These are phyloP conservation scores for Colletotrichum sp. DNA, from an alignment of 2,329 filamentous ascomycete genomes.

Conservation along the genomic window DNA sequence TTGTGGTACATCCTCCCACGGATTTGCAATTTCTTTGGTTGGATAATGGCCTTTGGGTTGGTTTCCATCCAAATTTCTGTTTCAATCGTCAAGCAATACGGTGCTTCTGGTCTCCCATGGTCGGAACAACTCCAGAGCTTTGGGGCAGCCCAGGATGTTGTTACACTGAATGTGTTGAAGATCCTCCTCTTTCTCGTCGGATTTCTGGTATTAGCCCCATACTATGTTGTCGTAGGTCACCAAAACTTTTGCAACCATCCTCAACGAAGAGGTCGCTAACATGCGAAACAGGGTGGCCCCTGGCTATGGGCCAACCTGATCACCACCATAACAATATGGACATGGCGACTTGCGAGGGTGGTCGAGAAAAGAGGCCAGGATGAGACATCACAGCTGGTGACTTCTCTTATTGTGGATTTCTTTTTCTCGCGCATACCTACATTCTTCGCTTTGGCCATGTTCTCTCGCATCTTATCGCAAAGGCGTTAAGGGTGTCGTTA, in stretches of 20 bases:
- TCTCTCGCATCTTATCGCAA: background rate
- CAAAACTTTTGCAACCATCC: accelerated
- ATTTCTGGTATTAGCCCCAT: background rate
- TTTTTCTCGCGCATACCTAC: background rate
- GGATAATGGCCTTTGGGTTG: background rate
- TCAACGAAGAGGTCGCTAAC: background rate
- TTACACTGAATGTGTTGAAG: background rate
- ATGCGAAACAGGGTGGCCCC: background rate
- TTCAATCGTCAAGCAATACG: background rate
- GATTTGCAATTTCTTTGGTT: background rate
- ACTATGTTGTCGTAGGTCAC: background rate
- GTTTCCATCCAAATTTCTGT: background rate
- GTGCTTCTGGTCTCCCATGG: background rate
- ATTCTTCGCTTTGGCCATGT: background rate
- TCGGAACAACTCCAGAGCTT: background rate
- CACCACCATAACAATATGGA: background rate
- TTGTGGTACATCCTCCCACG: background rate
- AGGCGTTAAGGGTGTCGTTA: accelerated
- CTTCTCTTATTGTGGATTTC: background rate
- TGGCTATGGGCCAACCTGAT: background rate
- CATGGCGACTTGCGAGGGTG: background rate
- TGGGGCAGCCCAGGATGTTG: background rate
- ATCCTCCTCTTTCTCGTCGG: background rate
- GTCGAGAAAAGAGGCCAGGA: background rate
- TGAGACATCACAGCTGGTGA: background rate